Evolutionary conservation across 768 basidiomycete species (phyloP).

Genomic region (Hygrophoropsis aurantiaca): DNA sequence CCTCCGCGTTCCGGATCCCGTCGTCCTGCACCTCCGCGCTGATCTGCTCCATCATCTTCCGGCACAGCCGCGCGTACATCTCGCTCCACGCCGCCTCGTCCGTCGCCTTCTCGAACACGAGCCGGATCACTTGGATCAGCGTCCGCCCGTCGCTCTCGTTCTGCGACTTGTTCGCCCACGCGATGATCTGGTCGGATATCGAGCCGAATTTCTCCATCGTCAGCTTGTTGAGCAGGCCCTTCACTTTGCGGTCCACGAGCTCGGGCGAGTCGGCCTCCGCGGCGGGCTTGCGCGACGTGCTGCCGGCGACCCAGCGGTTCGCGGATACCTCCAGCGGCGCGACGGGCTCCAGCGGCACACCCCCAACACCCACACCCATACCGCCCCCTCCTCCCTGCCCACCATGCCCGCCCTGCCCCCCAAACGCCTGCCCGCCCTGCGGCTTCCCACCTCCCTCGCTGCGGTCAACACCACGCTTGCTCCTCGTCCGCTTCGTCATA

Average conservation of each 20-base stretch:
- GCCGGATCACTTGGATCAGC: conserved; percentile 92
- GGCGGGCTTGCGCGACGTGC: conserved; percentile 42
- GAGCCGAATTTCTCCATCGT: conserved; percentile 97
- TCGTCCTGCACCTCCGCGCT: conserved; percentile 87
- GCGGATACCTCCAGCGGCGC: conserved; percentile 75
- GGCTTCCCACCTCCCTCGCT: conserved; percentile 49
- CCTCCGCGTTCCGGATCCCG: conserved; percentile 75
- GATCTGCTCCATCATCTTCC: conserved; percentile 95
- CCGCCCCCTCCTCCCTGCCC: conserved; percentile 25
- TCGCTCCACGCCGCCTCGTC: conserved; percentile 95
- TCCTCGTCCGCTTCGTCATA: conserved; percentile 63
- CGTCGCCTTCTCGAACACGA: conserved; percentile 96
- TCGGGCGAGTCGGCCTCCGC: conserved; percentile 72
- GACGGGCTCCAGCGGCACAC: conserved; percentile 57
- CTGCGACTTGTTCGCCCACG: conserved; percentile 92
- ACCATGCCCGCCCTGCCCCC: no score
- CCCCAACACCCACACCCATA: conserved; percentile 26
- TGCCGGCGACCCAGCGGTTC: conserved; percentile 75
- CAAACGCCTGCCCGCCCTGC: conserved; percentile 37
- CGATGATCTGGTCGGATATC: conserved; percentile 92
- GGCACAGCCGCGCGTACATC: conserved; percentile 95
- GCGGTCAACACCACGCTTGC: conserved; percentile 84
- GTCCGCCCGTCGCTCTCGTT: conserved; percentile 92
- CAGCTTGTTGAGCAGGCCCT: conserved; percentile 87
- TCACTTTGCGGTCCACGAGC: conserved; percentile 91